Evolutionary conservation across 2,329 filamentous ascomycete species (phyloP).

Genomic region (Claviceps maximensis): DNA sequence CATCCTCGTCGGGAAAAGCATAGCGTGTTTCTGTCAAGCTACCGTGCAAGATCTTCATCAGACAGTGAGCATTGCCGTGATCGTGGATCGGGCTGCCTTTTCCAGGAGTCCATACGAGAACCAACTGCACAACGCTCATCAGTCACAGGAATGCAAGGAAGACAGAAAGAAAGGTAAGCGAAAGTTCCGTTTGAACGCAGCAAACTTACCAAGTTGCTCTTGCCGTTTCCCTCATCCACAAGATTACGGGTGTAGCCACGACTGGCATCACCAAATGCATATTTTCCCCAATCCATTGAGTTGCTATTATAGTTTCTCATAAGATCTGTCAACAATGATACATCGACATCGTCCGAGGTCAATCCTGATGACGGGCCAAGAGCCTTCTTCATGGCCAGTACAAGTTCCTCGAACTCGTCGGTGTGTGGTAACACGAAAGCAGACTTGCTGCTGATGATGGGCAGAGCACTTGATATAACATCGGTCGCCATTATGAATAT

Average conservation of each 20-base stretch:
- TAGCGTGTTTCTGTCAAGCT: conserved; percentile 71
- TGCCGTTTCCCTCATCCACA: conserved; percentile 77
- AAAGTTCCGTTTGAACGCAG: neutral
- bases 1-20: conserved; percentile 46
- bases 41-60: conserved; percentile 81
- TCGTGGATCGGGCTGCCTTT: conserved; percentile 80
- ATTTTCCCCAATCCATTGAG: conserved; percentile 58
- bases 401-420: conserved; percentile 54
- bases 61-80: conserved; percentile 75
- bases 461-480: conserved; percentile 15
- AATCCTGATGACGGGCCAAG: conserved; percentile 73
- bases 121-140: conserved; percentile 38
- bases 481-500: conserved; percentile 22
- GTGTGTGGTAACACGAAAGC: conserved; percentile 14
- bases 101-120: conserved; percentile 80
- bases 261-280: conserved; percentile 57
- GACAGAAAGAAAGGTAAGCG: neutral
- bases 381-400: conserved; percentile 56
- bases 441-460: conserved; percentile 10
- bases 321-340: conserved; percentile 52
- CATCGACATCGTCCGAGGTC: conserved; percentile 68
- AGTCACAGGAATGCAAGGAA: neutral
- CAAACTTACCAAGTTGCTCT: conserved; percentile 53
- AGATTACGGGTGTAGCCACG: conserved; percentile 76
- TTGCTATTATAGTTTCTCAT: conserved; percentile 65